Evolutionary conservation across 1,284 basidiomycete genomes (phyloP).

Genomic region (Ustilago sp.): DNA sequence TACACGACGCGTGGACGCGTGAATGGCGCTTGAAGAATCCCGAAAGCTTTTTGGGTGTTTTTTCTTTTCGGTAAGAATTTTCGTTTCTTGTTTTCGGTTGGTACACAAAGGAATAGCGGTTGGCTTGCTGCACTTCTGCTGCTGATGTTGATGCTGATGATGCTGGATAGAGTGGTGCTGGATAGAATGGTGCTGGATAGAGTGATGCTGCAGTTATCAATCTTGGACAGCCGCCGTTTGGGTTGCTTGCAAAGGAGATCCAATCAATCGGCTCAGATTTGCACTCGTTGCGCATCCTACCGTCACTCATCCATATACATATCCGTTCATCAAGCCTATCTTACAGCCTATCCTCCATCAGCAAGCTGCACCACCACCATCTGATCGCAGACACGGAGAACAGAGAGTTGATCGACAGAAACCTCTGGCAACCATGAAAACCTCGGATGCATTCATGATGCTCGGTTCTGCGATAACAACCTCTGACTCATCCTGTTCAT

Average conservation of each 20-base stretch:
- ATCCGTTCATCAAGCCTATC: conserved; percentile 3
- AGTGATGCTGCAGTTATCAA: background rate
- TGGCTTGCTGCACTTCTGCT: background rate
- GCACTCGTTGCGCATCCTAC: conserved; percentile 2
- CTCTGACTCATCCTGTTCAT: background rate
- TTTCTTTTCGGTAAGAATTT: background rate
- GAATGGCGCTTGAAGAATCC: background rate
- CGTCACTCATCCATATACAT: conserved; percentile 7
- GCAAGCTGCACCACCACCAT: background rate
- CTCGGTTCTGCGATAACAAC: conserved; percentile 9
- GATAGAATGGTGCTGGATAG: background rate
- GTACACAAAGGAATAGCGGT: background rate
- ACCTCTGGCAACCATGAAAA: background rate
- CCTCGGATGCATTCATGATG: background rate
- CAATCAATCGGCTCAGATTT: conserved; percentile 10
- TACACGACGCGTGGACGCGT: conserved; percentile 18
- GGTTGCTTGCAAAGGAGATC: conserved; percentile 1
- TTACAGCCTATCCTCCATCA: background rate
- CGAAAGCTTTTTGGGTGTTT: conserved; percentile 6
- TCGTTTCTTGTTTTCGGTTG: too few species aligned
- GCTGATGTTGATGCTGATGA: background rate
- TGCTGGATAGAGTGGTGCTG: background rate
- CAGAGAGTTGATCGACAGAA: background rate
- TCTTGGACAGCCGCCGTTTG: background rate
- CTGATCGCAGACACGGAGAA: background rate